A percentile compares a stretch with the other conserved stretches of the same genome.
These are phyloP conservation scores for Cucurbita maxima DNA, from an alignment of 306 rosid genomes.

Conservation along the genomic window DNA sequence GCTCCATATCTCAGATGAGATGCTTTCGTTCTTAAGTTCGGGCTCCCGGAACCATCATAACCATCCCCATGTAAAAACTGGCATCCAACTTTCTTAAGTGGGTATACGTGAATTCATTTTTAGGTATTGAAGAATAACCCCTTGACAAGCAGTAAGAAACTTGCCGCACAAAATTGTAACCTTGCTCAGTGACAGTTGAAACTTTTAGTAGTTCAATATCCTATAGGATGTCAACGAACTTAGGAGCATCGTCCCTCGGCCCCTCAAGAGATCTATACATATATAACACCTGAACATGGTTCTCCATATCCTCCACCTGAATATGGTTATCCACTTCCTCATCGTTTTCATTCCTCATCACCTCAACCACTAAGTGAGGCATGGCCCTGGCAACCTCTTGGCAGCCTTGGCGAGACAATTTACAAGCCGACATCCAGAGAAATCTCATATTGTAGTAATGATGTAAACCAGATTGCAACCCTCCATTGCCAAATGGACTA, in stretches of 20 bases:
- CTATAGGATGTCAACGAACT: constrained; percentile 45
- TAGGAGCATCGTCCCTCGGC: constrained; percentile 55
- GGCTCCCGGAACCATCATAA: neutral
- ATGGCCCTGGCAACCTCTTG: constrained; percentile 39
- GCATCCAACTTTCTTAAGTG: constrained; percentile 13
- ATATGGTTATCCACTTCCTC: constrained; percentile 7
- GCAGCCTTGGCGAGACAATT: constrained; percentile 50
- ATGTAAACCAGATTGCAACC: constrained; percentile 55
- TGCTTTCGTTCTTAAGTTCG: neutral
- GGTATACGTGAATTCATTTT: constrained; percentile 20
- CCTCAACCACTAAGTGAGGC: constrained; percentile 63
- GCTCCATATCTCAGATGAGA: neutral
- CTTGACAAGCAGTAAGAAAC: constrained; percentile 6
- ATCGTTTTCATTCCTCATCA: constrained; percentile 16
- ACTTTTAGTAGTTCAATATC: neutral
- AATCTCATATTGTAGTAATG: constrained; percentile 77
- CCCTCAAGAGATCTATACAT: constrained; percentile 57
- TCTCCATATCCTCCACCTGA: constrained; percentile 11
- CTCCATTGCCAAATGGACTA: constrained; percentile 71
- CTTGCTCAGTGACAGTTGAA: constrained; percentile 6
- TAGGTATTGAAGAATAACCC: constrained; percentile 30
- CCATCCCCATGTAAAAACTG: neutral
- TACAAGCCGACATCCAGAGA: constrained; percentile 83
- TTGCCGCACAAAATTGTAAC: constrained; percentile 3
- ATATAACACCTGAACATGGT: constrained; percentile 21